Evolutionary conservation across 352 stramenopile genomes (phyloP).

Genomic region (Phytophthora syringae): DNA sequence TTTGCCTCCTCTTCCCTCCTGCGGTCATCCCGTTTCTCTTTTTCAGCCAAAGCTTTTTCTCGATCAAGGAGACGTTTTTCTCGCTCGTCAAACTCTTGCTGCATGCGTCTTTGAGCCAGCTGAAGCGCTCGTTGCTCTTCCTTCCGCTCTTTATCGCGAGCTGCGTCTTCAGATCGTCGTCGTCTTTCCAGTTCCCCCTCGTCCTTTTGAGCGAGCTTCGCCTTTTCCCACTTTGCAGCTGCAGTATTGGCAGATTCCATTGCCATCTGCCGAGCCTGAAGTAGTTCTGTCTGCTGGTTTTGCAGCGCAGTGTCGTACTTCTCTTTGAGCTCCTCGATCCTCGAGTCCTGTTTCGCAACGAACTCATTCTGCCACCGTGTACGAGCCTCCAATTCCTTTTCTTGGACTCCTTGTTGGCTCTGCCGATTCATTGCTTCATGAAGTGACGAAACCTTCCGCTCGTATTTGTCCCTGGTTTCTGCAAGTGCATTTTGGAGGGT

Average conservation of each 20-base stretch:
- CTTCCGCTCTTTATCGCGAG: constrained; percentile 42
- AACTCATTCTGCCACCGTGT: constrained; percentile 79
- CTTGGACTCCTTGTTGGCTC: constrained; percentile 53
- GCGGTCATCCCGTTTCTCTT: constrained; percentile 44
- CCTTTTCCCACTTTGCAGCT: constrained; percentile 57
- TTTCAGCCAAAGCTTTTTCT: constrained; percentile 52
- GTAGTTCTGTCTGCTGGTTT: constrained; percentile 59
- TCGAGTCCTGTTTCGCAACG: constrained; percentile 68
- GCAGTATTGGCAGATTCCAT: constrained; percentile 56
- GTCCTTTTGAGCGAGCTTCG: constrained; percentile 44
- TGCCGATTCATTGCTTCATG: constrained; percentile 58
- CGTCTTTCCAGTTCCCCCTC: constrained; percentile 46
- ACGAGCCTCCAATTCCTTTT: constrained; percentile 65
- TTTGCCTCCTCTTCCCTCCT: constrained; percentile 24
- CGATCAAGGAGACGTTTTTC: constrained; percentile 58
- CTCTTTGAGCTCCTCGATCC: constrained; percentile 66
- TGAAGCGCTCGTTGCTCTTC: constrained; percentile 52
- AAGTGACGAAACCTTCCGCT: constrained; percentile 53
- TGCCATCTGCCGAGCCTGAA: constrained; percentile 54
- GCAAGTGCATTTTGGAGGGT: constrained; percentile 32
- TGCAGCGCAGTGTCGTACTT: constrained; percentile 78
- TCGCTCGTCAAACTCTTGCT: constrained; percentile 61
- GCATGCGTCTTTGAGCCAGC: constrained; percentile 41
- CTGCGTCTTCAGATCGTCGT: constrained; percentile 33
- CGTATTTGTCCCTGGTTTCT: constrained; percentile 54